Conservation (phyloP, 768 basidiomycete genomes). For the Boletus subcaerulescens region DNA sequence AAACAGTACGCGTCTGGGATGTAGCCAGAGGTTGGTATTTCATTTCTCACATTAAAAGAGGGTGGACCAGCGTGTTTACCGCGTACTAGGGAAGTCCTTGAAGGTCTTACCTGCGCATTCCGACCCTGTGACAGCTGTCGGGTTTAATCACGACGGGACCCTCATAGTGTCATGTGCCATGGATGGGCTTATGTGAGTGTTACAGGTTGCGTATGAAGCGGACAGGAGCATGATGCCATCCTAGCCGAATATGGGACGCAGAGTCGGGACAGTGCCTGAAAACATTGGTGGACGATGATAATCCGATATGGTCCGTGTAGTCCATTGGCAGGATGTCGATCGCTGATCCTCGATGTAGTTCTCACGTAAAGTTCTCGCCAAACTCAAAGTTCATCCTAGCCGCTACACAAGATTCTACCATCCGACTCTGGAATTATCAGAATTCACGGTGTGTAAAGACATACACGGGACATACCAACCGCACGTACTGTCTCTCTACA, state of each 20-base stretch:
- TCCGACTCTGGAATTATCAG: constrained; percentile 93
- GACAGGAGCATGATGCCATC: not conserved
- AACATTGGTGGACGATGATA: constrained; percentile 94
- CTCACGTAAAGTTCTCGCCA: constrained; percentile 87
- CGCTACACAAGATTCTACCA: constrained; percentile 91
- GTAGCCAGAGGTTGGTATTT: constrained; percentile 67
- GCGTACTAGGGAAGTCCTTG: constrained; percentile 65
- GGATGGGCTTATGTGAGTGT: constrained; percentile 91
- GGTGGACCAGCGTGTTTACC: constrained; percentile 1
- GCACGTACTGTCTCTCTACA: constrained; percentile 76
- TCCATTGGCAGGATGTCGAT: constrained; percentile 1
- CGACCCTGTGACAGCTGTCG: constrained; percentile 92
- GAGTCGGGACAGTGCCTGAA: constrained; percentile 97
- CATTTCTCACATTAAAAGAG: not conserved
- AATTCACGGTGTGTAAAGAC: constrained; percentile 91
- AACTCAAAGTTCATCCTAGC: constrained; percentile 89
- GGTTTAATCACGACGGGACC: constrained; percentile 93
- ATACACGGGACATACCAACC: constrained; percentile 82
- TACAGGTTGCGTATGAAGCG: not conserved
- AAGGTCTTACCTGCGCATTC: constrained; percentile 93
- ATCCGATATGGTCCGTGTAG: constrained; percentile 74
- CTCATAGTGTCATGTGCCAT: constrained; percentile 93
- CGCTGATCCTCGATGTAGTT: constrained; percentile 42
- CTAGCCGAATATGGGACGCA: constrained; percentile 95
- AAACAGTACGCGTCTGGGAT: constrained; percentile 97